Conservation (phyloP, 495 filamentous ascomycete genomes). For the Penicillium arizonense region DNA sequence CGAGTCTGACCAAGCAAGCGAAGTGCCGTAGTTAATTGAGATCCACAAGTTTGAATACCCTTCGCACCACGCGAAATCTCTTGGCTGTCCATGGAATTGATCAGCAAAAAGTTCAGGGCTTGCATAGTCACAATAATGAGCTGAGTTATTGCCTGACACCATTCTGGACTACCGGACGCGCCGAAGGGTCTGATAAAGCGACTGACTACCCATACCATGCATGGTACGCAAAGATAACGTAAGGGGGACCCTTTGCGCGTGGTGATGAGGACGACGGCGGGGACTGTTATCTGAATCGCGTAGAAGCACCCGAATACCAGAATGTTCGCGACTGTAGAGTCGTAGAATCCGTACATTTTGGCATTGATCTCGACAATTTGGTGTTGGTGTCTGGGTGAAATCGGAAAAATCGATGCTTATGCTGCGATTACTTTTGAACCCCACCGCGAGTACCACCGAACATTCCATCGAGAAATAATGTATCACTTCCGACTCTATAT, state of each 20-base stretch:
- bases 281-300: neutral
- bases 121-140: slow-evolving; percentile 4
- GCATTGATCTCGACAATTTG: no score
- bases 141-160: slow-evolving; percentile 7
- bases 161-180: slow-evolving; percentile 3
- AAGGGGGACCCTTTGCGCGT: slow-evolving; percentile 3
- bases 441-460: no score
- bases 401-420: no score
- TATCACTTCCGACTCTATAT: no score
- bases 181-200: slow-evolving; percentile 4
- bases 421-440: no score
- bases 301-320: neutral
- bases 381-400: no score
- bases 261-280: slow-evolving; percentile 2
- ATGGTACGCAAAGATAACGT: neutral
- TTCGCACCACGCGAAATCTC: neutral
- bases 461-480: no score
- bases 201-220: slow-evolving; percentile 3
- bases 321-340: slow-evolving; percentile 2
- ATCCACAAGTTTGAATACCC: neutral
- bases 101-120: slow-evolving; percentile 3
- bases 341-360: slow-evolving; percentile 3
- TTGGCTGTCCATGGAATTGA: neutral
- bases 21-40: neutral
- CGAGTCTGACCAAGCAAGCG: neutral